These are phyloP conservation scores for Alternaria atra DNA, from an alignment of 2,329 filamentous ascomycete genomes.

Conservation along the genomic window DNA sequence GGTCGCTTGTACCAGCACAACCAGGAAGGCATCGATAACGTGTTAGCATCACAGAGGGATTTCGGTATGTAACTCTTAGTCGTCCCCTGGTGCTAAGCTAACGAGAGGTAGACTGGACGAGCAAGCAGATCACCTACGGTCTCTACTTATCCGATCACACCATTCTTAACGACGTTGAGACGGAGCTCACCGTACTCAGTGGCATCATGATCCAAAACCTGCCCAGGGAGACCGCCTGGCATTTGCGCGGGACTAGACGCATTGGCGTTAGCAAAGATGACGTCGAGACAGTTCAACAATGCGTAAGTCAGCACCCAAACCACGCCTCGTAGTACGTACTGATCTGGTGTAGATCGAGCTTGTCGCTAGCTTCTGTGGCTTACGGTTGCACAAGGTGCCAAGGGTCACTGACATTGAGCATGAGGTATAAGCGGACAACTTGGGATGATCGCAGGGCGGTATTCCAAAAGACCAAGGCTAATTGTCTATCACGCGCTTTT, in stretches of 20 bases:
- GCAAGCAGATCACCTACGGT: conserved; percentile 66
- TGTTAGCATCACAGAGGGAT: conserved; percentile 57
- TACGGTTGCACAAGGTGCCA: conserved; percentile 41
- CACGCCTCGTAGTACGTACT: background rate
- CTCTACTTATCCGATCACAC: conserved; percentile 66
- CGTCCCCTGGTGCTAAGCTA: background rate
- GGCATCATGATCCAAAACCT: conserved; percentile 69
- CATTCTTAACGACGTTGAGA: conserved; percentile 64
- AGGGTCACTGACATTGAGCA: conserved; percentile 46
- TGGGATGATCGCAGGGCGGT: background rate
- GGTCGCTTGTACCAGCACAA: conserved; percentile 65
- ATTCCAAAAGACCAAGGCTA: background rate
- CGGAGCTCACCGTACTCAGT: conserved; percentile 63
- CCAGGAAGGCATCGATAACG: conserved; percentile 49
- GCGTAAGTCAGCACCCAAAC: conserved; percentile 35
- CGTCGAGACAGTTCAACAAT: conserved; percentile 55
- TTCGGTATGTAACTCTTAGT: conserved; percentile 46
- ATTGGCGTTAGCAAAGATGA: conserved; percentile 59
- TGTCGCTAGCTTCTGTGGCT: conserved; percentile 39
- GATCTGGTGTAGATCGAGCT: conserved; percentile 37
- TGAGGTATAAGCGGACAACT: conserved; percentile 30
- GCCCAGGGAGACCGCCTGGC: conserved; percentile 63
- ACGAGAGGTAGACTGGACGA: conserved; percentile 58
- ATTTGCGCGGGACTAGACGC: conserved; percentile 60
- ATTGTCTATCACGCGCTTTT: background rate